Conservation (phyloP, 1,139 yeast genomes). For the Pichiaceae sp. region DNA sequence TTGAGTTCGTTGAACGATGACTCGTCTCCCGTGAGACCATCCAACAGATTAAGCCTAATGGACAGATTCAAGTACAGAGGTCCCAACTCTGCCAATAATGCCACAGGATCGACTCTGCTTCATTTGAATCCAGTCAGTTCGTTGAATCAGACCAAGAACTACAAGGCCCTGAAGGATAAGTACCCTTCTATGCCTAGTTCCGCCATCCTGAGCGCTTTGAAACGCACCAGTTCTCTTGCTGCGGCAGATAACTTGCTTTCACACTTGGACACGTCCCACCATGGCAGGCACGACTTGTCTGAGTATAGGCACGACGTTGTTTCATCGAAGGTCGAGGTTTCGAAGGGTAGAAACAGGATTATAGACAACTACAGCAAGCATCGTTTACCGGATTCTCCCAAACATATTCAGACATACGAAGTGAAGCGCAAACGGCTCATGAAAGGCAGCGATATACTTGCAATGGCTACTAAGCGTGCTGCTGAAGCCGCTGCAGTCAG, state of each 20-base stretch:
- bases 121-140: too few species aligned
- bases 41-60: too few species aligned
- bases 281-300: background rate
- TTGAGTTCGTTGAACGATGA: too few species aligned
- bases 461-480: background rate
- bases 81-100: too few species aligned
- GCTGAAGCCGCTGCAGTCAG: background rate
- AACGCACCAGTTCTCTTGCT: background rate
- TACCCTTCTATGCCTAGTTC: background rate
- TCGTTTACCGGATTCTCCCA: background rate
- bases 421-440: background rate
- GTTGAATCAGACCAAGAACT: background rate
- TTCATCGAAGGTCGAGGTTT: constrained; percentile 44
- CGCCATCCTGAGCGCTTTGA: background rate
- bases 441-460: background rate
- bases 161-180: background rate
- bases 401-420: background rate
- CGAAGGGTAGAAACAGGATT: constrained; percentile 2
- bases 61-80: too few species aligned
- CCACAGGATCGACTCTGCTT: too few species aligned
- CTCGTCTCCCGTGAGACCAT: too few species aligned
- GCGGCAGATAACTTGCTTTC: background rate
- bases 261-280: background rate
- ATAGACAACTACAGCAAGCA: constrained; percentile 5
- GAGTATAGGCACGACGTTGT: constrained; percentile 8